Percentiles rank a stretch among this genome's conserved stretches.
Evolutionary conservation across 2,329 filamentous ascomycete species (phyloP).

Genomic region (Teratosphaeriaceae sp.): DNA sequence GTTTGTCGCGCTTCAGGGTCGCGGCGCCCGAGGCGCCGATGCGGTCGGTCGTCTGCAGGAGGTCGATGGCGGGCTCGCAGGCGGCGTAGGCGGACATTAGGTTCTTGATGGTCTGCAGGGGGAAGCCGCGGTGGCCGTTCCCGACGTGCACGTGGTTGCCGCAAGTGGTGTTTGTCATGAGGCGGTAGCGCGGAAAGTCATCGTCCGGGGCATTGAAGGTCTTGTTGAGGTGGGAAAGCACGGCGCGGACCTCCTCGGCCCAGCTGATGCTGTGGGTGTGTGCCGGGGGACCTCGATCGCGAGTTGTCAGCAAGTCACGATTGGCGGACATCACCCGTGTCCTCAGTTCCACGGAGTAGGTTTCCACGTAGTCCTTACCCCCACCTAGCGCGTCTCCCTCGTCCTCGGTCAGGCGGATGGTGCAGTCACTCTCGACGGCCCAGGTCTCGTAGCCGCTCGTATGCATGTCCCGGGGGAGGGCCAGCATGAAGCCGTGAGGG

Average conservation of each 20-base stretch:
- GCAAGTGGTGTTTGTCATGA: conserved; percentile 15
- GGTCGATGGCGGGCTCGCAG: conserved; percentile 24
- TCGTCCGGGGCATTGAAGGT: conserved; percentile 6
- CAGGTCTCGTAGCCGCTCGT: too few relatives aligned
- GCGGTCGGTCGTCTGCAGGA: conserved; percentile 18
- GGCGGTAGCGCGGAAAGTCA: conserved; percentile 11
- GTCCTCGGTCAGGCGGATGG: background rate
- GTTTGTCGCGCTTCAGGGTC: background rate
- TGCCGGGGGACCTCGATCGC: background rate
- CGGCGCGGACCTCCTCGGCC: conserved; percentile 12
- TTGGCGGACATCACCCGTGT: conserved; percentile 9
- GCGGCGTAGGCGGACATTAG: conserved; percentile 21
- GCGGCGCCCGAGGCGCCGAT: conserved; percentile 11
- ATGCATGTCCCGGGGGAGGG: too few relatives aligned
- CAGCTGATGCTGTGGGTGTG: conserved; percentile 9
- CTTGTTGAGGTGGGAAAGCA: conserved; percentile 10
- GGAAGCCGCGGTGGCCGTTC: conserved; percentile 19
- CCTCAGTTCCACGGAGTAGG: conserved; percentile 10
- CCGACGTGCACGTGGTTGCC: conserved; percentile 30
- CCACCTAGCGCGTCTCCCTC: background rate
- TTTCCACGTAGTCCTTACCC: background rate
- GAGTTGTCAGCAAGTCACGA: background rate
- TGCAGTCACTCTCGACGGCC: background rate
- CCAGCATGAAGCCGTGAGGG: background rate
- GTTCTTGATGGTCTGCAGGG: conserved; percentile 22